Evolutionary conservation across 2,329 filamentous ascomycete genomes (phyloP), one percentile per base, ranked within the genome.

Genomic region (Stylonectria norvegica): DNA sequence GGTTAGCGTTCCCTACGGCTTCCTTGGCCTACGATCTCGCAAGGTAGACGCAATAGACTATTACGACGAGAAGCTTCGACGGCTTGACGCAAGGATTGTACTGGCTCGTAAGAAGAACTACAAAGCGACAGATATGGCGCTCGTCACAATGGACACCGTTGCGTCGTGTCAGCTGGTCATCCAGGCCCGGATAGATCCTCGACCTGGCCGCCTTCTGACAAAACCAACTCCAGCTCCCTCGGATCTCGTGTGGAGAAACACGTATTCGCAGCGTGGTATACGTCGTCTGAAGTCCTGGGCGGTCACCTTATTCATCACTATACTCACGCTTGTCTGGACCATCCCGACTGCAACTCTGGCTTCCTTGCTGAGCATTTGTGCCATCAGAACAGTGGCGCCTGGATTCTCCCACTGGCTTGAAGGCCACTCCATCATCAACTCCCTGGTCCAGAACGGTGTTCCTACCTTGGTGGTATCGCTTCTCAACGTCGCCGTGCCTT

Each of bases 141-240:
- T 98, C 63, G 87, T 98, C 27, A 97, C 93, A 0, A 94, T 98
- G 89, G 88, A 96, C 67, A 93, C 89, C 4, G 93, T 95, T 35
- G 87, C 90, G 11, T 85, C 90, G 20, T 83, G 80, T 53, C 93
- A 98, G 68, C 95, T 97, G 89, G 88, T 90, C 17, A 88, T 95
- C 30, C 93, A 98, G 65, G 90, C 93, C 4, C 83, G 95, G 9
- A 81, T 98, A 38, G 91, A 97, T 58, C 89, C 93, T 4, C 84
- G 86, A 9, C 93, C 94, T 0, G 83, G 90, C 42, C 85, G 86
- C 45, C 75, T 98, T 5, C 71, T 95, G 38, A 90, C 91, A 7
- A 90, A 89, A 44, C 77, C 86, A 19, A 90, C 91, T 3, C 93
- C 93, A 0, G 83, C 91, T 2, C 93, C 93, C 0, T 82, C 86